A percentile compares a stretch with the other conserved stretches of the same genome.
Conservation (phyloP, 768 basidiomycete species). For the Trametes villosa region DNA sequence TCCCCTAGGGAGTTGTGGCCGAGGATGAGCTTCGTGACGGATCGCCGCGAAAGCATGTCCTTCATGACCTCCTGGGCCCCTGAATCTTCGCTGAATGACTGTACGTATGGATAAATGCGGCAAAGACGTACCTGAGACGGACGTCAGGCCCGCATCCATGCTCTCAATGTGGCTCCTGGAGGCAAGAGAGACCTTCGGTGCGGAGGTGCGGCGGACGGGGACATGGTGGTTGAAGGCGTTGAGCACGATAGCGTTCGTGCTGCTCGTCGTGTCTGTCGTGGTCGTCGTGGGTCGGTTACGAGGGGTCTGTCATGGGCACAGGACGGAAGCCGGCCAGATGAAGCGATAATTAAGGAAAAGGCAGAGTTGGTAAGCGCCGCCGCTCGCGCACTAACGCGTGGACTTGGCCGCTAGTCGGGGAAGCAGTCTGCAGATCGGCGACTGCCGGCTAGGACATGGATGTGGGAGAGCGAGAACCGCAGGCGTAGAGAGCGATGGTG, state of each 20-base stretch:
- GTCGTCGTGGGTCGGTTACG: neutral
- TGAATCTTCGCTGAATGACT: slow-evolving; percentile 25
- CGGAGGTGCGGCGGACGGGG: slow-evolving; percentile 4
- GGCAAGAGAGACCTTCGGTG: slow-evolving; percentile 25
- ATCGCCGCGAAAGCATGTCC: slow-evolving; percentile 48
- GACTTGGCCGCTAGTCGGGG: no score
- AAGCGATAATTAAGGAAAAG: neutral
- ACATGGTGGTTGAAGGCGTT: neutral
- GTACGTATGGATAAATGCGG: neutral
- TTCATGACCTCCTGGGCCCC: slow-evolving; percentile 57
- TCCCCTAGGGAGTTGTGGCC: slow-evolving; percentile 62
- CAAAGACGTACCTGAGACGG: slow-evolving; percentile 21
- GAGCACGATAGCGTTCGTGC: slow-evolving; percentile 8
- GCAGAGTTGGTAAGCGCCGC: neutral
- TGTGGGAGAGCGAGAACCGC: no score
- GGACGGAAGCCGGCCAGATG: no score
- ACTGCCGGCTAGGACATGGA: no score
- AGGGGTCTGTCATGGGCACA: neutral
- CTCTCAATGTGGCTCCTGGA: slow-evolving; percentile 27
- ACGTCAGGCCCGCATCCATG: slow-evolving; percentile 26
- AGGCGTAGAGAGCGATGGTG: no score
- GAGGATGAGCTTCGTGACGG: slow-evolving; percentile 56
- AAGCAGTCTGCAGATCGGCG: no score
- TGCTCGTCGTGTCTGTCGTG: neutral
- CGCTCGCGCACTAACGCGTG: no score